Conservation (phyloP, 108 stramenopile genomes). For the Discostella stelligeroides region DNA sequence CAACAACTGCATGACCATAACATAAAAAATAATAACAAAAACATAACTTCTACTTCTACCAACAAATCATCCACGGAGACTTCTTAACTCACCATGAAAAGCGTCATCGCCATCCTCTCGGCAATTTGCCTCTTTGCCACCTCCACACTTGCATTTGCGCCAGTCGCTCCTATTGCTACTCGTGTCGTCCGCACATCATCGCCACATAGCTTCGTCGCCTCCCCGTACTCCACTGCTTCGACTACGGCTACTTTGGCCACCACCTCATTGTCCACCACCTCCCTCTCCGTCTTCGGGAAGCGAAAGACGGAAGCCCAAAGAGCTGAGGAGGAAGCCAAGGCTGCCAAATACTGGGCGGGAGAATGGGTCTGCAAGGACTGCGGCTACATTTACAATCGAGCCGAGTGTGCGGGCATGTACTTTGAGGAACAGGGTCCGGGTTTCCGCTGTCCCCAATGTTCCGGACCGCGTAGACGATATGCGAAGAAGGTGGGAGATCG, state of each 20-base stretch:
- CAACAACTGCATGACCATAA: too few relatives aligned
- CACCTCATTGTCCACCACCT: conserved; percentile 34
- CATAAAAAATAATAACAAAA: too few relatives aligned
- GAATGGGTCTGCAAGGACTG: conserved; percentile 99
- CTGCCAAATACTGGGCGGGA: conserved; percentile 88
- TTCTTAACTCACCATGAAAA: conserved; percentile 34
- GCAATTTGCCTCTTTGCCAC: conserved; percentile 40
- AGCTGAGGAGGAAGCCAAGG: conserved; percentile 64
- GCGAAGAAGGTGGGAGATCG: conserved; percentile 97
- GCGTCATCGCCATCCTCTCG: conserved; percentile 37
- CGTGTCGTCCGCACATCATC: conserved; percentile 7
- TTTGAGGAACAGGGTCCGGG: conserved; percentile 94
- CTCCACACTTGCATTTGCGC: conserved; percentile 34
- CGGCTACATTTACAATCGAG: conserved; percentile 95
- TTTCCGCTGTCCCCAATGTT: conserved; percentile 96
- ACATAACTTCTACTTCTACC: too few relatives aligned
- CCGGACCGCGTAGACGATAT: conserved; percentile 96
- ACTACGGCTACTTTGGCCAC: too few relatives aligned
- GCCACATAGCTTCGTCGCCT: not conserved
- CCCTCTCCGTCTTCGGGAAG: conserved; percentile 84
- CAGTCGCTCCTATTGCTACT: conserved; percentile 17
- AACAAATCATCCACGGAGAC: too few relatives aligned
- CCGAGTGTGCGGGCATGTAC: conserved; percentile 93
- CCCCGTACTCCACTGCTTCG: not conserved
- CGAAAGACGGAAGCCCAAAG: conserved; percentile 71